These are phyloP conservation scores for Huntiella abstrusa DNA, from an alignment of 2,329 filamentous ascomycete genomes.

Conservation along the genomic window DNA sequence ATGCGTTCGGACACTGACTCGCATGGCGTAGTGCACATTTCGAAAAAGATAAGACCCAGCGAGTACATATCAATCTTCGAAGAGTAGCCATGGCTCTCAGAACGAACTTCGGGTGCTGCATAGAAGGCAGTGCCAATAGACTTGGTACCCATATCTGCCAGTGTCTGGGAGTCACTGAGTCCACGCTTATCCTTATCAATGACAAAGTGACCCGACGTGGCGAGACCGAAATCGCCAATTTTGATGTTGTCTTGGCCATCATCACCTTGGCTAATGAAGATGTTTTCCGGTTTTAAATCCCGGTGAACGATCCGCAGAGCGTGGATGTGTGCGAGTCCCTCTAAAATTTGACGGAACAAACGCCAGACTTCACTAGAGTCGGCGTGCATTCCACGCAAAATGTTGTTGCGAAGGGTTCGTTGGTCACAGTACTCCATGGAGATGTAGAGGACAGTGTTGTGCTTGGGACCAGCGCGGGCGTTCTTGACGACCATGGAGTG, in stretches of 20 bases:
- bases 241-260: constrained; percentile 78
- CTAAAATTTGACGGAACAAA: constrained; percentile 74
- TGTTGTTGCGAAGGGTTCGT: constrained; percentile 76
- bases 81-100: constrained; percentile 59
- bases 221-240: constrained; percentile 90
- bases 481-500: constrained; percentile 13
- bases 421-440: constrained; percentile 99
- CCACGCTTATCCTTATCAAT: constrained; percentile 40
- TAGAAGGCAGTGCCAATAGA: constrained; percentile 71
- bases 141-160: constrained; percentile 44
- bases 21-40: constrained; percentile 68
- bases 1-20: constrained; percentile 46
- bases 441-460: constrained; percentile 66
- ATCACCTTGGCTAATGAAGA: constrained; percentile 55
- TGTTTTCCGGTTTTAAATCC: constrained; percentile 91
- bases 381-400: constrained; percentile 54
- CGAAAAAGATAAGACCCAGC: constrained; percentile 90
- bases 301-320: constrained; percentile 82
- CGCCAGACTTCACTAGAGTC: constrained; percentile 71
- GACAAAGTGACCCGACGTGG: constrained; percentile 67
- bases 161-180: constrained; percentile 13
- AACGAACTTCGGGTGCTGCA: constrained; percentile 78
- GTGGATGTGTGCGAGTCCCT: constrained; percentile 81
- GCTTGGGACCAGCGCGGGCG: constrained; percentile 19
- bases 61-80: constrained; percentile 98